Percentiles rank a stretch among this genome's conserved stretches.
Conservation (phyloP, 2,329 filamentous ascomycete species). For the Chrysoporthe cubensis region DNA sequence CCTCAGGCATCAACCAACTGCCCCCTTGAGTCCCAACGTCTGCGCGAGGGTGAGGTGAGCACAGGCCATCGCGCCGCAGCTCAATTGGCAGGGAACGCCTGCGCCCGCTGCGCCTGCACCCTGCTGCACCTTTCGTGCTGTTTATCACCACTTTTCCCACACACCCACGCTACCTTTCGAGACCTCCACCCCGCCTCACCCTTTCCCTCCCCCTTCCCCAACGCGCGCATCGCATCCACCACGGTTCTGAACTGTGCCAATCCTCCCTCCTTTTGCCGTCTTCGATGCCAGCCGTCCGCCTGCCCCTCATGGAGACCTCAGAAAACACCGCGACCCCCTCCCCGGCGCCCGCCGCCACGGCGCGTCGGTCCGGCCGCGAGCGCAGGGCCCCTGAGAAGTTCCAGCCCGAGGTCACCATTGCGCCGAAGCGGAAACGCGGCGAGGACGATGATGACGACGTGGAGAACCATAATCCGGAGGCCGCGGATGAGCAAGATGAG, state of each 20-base stretch:
- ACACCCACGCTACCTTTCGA: not conserved
- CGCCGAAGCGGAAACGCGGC: slow-evolving; percentile 62
- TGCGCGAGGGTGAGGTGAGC: not conserved
- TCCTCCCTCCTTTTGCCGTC: slow-evolving; percentile 10
- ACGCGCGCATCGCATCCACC: slow-evolving; percentile 31
- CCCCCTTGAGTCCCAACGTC: not conserved
- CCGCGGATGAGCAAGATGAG: slow-evolving; percentile 43
- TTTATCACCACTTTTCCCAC: slow-evolving; percentile 27
- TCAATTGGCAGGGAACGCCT: slow-evolving; percentile 24
- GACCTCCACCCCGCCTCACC: not conserved
- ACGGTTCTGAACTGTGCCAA: slow-evolving; percentile 29
- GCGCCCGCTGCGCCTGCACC: slow-evolving; percentile 3
- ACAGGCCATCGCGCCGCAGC: slow-evolving; percentile 28
- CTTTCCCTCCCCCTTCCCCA: slow-evolving; percentile 5
- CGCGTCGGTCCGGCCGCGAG: slow-evolving; percentile 72
- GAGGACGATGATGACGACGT: slow-evolving; percentile 51
- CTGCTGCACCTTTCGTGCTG: slow-evolving; percentile 9
- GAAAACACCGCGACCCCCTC: slow-evolving; percentile 60
- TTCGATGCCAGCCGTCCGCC: slow-evolving; percentile 46
- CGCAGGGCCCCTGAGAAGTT: slow-evolving; percentile 64
- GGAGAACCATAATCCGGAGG: slow-evolving; percentile 51
- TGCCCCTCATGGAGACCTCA: slow-evolving; percentile 56
- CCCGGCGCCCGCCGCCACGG: slow-evolving; percentile 53
- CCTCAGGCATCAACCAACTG: slow-evolving; percentile 24
- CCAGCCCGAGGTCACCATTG: slow-evolving; percentile 53